Base-by-base conservation (phyloP, 345 rosid genomes). In the Arabis alpina region DNA sequence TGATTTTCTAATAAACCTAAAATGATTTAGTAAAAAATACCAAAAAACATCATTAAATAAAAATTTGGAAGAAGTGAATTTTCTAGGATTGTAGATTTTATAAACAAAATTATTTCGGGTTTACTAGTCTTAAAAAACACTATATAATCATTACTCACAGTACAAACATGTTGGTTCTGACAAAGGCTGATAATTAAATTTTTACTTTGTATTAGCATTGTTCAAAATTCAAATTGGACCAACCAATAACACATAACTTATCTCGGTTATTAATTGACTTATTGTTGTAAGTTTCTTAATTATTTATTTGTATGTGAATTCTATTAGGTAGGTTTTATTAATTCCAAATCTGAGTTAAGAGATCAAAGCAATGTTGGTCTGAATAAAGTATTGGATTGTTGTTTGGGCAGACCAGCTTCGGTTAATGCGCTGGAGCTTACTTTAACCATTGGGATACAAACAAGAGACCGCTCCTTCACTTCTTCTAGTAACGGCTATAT, bases 401-500 rank as follows among this genome's bases (percentile, higher is more conserved):
- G 39, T 10, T 23, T 14, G 53, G 39, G 62, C 42, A 60, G 78
- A 58, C 34, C 62, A 74, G 61, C 72, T 59, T 66, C 68, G 73
- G 16, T 74, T 67, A 67, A 44, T 74, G 78, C 63, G 78, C 42
- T 43, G 68, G 62, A 60, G 62, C 55, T 58, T 34, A 3, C 51
- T 5, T 8, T 2, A 5, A 34, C 42, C 9, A 34, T 60, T 19
- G 23, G 56, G 73, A 60, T 34, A 34, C 37, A 34, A 34, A 34
- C 59, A 59, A 24, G 42, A 16, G 53, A 44, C 73, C 78, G 68
- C 73, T 67, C 78, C 68, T 59, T 59, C 62, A 50, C 49, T 59
- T 66, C 67, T 57, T 36, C 54, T 56, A 0, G 23, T 61, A 74
- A 61, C 78, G 69, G 78, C 73, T 67, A 67, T 66, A 66, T 65